Base-by-base conservation (phyloP, 768 basidiomycete species). In the Agrocybe praecox region DNA sequence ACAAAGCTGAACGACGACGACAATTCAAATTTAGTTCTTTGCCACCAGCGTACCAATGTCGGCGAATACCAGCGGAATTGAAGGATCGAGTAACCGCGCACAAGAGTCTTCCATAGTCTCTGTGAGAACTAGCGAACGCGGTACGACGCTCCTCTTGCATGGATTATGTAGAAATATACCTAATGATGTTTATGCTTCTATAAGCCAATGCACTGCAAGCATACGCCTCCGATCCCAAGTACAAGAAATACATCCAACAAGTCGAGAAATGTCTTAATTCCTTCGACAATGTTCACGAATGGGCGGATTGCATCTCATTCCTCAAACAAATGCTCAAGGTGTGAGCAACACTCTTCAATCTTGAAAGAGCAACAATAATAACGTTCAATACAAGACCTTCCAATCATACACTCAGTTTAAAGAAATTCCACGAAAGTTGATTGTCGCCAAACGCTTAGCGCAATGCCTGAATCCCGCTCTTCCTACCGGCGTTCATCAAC, bases 221-320 rank as follows among this genome's bases (percentile, higher is more conserved):
- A 14, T 86, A 86, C 65, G 81, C 85, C 23, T 83, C 87, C 9
- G 96, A 98, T 76, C 90, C 93, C 14, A 96, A 95, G 70, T 97
- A 87, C 77, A 94, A 92, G 78, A 97, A 97, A 74, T 98, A 94
- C 74, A 79, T 88, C 0, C 87, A 89, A 53, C 91, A 94, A 65
- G 92, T 99, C 47, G 97, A 99, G 69, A 90, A 89, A 74, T 94
- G 92, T 63, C 79, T 99, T 46, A 89, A 87, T 59, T 88, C 94
- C 1, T 98, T 99, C 67, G 95, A 97, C 67, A 92, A 87, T 66
- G 94, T 97, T 56, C 93, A 96, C 55, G 97, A 99, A 76, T 99
- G 97, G 97, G 96, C 97, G 57, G 97, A 99, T 76, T 98, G 95
- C 71, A 98, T 97, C 68, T 89, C 96, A 40, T 99, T 98, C 74